Conservation (phyloP, 148 eudicot genomes). For the Euryodendron excelsum region DNA sequence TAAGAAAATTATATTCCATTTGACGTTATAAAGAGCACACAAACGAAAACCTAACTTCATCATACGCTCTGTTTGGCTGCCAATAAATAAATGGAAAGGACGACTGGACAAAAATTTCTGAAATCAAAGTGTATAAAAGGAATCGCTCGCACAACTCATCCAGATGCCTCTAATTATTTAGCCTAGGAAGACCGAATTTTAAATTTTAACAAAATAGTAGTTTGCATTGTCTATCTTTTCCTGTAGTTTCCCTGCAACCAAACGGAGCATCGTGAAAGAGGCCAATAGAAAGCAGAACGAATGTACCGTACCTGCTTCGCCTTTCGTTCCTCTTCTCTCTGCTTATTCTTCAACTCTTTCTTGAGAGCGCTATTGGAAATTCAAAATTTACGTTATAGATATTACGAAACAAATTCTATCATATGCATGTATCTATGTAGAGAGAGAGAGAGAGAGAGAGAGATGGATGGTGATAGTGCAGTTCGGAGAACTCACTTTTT, state of each 20-base stretch:
- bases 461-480: too few species aligned
- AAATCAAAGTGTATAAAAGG: neutral
- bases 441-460: too few species aligned
- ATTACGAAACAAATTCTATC: too few species aligned
- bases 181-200: neutral
- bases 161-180: neutral
- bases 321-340: slow-evolving; percentile 63
- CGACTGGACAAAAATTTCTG: neutral
- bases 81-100: neutral
- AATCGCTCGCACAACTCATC: neutral
- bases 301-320: slow-evolving; percentile 46
- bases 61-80: neutral
- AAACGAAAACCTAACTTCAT: neutral
- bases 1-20: too few species aligned
- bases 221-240: neutral
- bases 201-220: neutral
- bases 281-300: neutral
- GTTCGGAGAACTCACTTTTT: slow-evolving; percentile 27
- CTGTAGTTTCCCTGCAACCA: neutral
- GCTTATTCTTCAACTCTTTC: slow-evolving; percentile 47
- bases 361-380: slow-evolving; percentile 41
- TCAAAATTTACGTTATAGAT: too few species aligned
- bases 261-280: neutral
- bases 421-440: neutral
- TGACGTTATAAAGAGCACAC: neutral